phyloP scores from a whole-genome alignment of 2,329 filamentous ascomycete species.

The Hymenoscyphus scutula region DNA sequence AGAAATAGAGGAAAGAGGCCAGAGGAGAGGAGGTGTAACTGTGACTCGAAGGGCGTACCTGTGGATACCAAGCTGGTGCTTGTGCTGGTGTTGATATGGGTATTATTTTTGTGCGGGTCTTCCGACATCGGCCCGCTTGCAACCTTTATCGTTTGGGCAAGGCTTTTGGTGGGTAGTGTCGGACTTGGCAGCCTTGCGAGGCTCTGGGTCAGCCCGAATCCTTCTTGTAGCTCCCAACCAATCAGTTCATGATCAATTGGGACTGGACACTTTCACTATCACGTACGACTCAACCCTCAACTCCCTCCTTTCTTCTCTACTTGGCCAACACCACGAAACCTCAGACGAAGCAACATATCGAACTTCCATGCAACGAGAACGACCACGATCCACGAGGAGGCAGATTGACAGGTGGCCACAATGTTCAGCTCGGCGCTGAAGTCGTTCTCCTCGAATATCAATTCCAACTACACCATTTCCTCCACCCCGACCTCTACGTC shows the following conservation, averaged over 20 bases:
- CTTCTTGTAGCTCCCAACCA: neutral
- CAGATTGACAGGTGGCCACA: slow-evolving; percentile 35
- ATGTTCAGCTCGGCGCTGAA: slow-evolving; percentile 97
- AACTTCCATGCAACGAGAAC: slow-evolving; percentile 10
- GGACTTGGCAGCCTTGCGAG: slow-evolving; percentile 1
- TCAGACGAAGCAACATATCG: neutral
- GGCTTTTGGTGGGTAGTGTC: neutral
- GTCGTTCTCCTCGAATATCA: slow-evolving; percentile 90
- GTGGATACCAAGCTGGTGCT: too few species aligned
- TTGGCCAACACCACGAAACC: neutral
- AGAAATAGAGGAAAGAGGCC: neutral
- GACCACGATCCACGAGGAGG: slow-evolving; percentile 8
- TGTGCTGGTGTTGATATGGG: too few species aligned
- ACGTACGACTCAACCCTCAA: neutral
- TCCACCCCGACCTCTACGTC: slow-evolving; percentile 73
- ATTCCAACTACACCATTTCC: slow-evolving; percentile 83
- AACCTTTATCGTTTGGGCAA: neutral
- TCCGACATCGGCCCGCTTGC: neutral
- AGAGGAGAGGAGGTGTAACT: too few species aligned
- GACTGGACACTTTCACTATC: neutral
- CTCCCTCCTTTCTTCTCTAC: neutral
- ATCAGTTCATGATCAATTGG: slow-evolving; percentile 5
- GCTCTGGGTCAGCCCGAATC: neutral
- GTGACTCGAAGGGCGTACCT: slow-evolving; percentile 3
- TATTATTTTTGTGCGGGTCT: neutral